Conservation (phyloP, 1,284 basidiomycete species). For the Tilletia indica region DNA sequence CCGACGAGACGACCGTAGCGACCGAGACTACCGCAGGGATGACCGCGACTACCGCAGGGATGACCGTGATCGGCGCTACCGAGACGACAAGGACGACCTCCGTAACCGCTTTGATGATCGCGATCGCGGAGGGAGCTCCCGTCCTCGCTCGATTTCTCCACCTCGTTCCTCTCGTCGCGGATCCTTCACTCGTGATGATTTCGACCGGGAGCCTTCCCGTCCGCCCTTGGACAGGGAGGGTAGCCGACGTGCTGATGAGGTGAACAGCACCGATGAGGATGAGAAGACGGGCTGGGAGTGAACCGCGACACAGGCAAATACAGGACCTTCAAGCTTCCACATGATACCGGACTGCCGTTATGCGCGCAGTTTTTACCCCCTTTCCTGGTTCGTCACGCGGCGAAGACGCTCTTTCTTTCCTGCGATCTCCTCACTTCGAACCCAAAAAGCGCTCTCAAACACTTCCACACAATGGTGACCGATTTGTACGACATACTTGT, state of each 20-base stretch:
- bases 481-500: no score
- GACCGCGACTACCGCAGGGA: slow-evolving; percentile 8
- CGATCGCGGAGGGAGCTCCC: neutral
- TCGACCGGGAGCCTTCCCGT: slow-evolving; percentile 8
- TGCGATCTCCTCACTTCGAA: no score
- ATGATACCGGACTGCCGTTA: no score
- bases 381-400: no score
- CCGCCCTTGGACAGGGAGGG: neutral
- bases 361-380: no score
- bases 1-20: neutral
- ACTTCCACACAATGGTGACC: no score
- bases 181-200: neutral
- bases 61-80: neutral
- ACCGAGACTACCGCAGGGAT: neutral
- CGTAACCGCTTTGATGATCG: no score
- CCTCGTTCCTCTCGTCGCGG: slow-evolving; percentile 7
- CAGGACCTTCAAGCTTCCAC: no score
- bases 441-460: no score
- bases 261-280: neutral
- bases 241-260: neutral
- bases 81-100: no score
- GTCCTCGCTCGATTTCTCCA: slow-evolving; percentile 10
- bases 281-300: slow-evolving; percentile 16
- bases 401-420: no score
- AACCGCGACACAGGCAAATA: neutral